Conservation (phyloP, 106 monocot genomes). For the Allium fistulosum region DNA sequence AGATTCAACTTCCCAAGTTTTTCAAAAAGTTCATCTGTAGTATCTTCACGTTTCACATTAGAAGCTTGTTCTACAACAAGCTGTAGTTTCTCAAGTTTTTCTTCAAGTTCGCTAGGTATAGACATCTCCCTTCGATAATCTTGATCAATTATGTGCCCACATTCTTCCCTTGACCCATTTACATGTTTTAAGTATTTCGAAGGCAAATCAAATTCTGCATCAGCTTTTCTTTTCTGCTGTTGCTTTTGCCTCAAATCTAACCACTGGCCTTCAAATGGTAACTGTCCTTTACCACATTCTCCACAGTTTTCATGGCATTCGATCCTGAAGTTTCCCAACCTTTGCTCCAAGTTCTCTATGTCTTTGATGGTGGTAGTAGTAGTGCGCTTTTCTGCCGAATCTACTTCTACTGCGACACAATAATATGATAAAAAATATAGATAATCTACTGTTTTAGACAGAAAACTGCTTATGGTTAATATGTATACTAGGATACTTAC, state of each 20-base stretch:
- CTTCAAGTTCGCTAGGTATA: background rate
- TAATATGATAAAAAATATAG: background rate
- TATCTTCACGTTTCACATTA: constrained; percentile 1
- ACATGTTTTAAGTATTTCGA: background rate
- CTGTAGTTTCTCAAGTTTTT: background rate
- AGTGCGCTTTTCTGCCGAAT: no score
- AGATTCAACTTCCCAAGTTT: background rate
- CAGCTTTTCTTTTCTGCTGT: background rate
- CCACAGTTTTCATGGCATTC: background rate
- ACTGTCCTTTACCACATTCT: background rate
- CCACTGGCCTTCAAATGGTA: background rate
- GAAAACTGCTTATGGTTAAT: background rate
- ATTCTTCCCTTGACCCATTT: background rate
- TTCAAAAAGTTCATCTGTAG: no score
- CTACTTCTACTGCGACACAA: no score
- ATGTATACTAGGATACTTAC: constrained; percentile 3
- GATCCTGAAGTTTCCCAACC: background rate
- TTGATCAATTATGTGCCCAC: background rate
- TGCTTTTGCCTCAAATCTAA: no score
- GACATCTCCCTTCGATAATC: background rate
- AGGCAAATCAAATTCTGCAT: background rate
- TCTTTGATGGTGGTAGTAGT: no score
- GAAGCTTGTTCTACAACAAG: constrained; percentile 3
- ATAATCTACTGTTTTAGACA: background rate
- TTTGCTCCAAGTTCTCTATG: background rate